phyloP scores from a whole-genome alignment of 768 basidiomycete genomes.

The Melanogaster broomeanus region DNA sequence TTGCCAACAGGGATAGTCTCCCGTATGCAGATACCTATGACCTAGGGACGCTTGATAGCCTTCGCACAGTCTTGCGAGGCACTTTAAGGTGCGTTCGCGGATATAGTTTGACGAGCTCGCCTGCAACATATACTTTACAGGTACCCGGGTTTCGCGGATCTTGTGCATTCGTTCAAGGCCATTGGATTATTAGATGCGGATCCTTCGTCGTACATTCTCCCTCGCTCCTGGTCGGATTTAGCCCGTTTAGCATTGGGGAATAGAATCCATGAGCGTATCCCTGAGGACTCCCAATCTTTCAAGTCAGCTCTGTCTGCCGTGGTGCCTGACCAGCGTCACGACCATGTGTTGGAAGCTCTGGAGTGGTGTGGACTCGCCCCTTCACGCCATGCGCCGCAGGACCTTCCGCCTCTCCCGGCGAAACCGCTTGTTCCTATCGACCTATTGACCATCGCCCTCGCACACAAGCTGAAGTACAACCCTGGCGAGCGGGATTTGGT shows the following conservation, averaged over 20 bases:
- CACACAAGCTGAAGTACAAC: slow-evolving; percentile 67
- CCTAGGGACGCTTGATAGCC: slow-evolving; percentile 40
- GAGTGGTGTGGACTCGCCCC: slow-evolving; percentile 36
- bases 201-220: slow-evolving; percentile 16
- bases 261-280: slow-evolving; percentile 24
- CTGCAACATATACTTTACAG: slow-evolving; percentile 35
- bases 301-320: slow-evolving; percentile 32
- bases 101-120: neutral
- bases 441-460: slow-evolving; percentile 70
- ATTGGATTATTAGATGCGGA: slow-evolving; percentile 65
- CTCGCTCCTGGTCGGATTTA: slow-evolving; percentile 37
- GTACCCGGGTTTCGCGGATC: slow-evolving; percentile 78
- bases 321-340: slow-evolving; percentile 17
- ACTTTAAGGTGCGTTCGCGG: slow-evolving; percentile 63
- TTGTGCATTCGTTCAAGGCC: slow-evolving; percentile 71
- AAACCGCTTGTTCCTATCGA: slow-evolving; percentile 60
- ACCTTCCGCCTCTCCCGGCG: slow-evolving; percentile 46
- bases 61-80: slow-evolving; percentile 77
- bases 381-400: slow-evolving; percentile 5
- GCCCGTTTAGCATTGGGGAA: slow-evolving; percentile 35
- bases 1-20: slow-evolving; percentile 84
- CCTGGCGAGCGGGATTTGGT: slow-evolving; percentile 84
- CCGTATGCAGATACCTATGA: slow-evolving; percentile 69
- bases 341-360: slow-evolving; percentile 42
- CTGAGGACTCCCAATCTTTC: slow-evolving; percentile 34